Percentiles rank a stretch among this genome's conserved stretches.
Evolutionary conservation across 2,329 filamentous ascomycete species (phyloP).

Genomic region (Fusarium sp.): DNA sequence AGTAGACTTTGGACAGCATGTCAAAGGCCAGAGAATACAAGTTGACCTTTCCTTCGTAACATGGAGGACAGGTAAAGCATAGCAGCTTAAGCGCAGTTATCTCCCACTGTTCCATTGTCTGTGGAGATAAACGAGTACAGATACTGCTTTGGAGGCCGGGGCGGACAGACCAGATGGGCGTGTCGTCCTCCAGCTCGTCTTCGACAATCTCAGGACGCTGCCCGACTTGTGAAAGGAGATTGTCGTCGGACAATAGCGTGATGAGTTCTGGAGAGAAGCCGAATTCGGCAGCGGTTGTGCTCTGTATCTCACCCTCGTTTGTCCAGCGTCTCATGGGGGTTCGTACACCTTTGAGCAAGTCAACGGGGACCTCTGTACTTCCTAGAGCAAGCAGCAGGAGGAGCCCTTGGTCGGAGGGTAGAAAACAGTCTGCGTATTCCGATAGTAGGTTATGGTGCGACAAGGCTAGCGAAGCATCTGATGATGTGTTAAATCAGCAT

Average conservation of each 20-base stretch:
- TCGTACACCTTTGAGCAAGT: slow-evolving; percentile 37
- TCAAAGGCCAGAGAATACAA: slow-evolving; percentile 35
- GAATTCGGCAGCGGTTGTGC: slow-evolving; percentile 33
- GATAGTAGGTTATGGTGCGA: slow-evolving; percentile 41
- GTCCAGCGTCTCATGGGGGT: slow-evolving; percentile 41
- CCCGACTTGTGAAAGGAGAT: slow-evolving; percentile 4
- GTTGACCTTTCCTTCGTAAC: slow-evolving; percentile 46
- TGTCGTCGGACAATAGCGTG: slow-evolving; percentile 28
- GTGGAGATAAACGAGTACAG: slow-evolving; percentile 11
- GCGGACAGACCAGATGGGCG: slow-evolving; percentile 30
- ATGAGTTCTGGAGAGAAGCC: slow-evolving; percentile 38
- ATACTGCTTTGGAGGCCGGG: slow-evolving; percentile 1
- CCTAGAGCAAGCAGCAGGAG: slow-evolving; percentile 42
- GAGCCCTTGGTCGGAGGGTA: slow-evolving; percentile 38
- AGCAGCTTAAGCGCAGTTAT: slow-evolving; percentile 37
- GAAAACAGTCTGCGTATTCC: slow-evolving; percentile 42
- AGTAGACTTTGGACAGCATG: neutral
- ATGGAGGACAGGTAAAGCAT: slow-evolving; percentile 46
- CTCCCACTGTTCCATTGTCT: slow-evolving; percentile 34
- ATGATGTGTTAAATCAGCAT: neutral
- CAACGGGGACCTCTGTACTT: slow-evolving; percentile 35
- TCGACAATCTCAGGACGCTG: slow-evolving; percentile 26
- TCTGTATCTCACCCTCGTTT: slow-evolving; percentile 42
- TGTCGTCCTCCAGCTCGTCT: slow-evolving; percentile 32
- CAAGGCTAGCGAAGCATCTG: slow-evolving; percentile 17